A percentile compares a stretch with the other conserved stretches of the same genome.
Conservation (phyloP, 2,329 filamentous ascomycete genomes). For the Phialophora verrucosa region DNA sequence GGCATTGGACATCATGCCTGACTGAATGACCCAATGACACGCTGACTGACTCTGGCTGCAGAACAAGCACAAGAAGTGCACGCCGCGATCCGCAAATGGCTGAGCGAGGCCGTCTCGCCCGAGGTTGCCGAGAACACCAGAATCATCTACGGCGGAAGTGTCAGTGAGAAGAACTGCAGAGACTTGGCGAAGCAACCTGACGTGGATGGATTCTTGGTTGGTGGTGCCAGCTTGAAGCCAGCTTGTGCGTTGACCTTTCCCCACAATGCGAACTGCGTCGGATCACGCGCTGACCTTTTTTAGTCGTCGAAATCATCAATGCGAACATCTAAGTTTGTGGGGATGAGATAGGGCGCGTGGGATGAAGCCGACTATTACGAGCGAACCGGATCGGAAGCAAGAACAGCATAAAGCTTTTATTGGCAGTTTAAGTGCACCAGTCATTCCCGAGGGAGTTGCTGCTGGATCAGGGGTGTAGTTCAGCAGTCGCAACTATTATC, state of each 20-base stretch:
- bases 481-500: no score
- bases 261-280: not conserved
- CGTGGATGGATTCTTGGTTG: slow-evolving; percentile 97
- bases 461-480: not conserved
- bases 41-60: slow-evolving; percentile 41
- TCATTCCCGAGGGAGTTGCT: not conserved
- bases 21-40: not conserved
- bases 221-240: slow-evolving; percentile 95
- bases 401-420: not conserved
- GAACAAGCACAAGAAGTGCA: slow-evolving; percentile 94
- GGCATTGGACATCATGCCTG: not conserved
- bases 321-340: slow-evolving; percentile 53
- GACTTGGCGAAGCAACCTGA: slow-evolving; percentile 90
- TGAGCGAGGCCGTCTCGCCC: slow-evolving; percentile 74
- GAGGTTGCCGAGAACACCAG: slow-evolving; percentile 84
- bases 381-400: not conserved
- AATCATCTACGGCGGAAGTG: slow-evolving; percentile 95
- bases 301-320: slow-evolving; percentile 73
- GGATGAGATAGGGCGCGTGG: not conserved
- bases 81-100: slow-evolving; percentile 87
- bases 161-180: slow-evolving; percentile 97
- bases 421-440: not conserved
- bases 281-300: slow-evolving; percentile 27
- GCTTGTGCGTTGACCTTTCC: slow-evolving; percentile 68
- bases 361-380: not conserved